Conservation (phyloP, 441 rosid genomes). For the Iberis amara region DNA sequence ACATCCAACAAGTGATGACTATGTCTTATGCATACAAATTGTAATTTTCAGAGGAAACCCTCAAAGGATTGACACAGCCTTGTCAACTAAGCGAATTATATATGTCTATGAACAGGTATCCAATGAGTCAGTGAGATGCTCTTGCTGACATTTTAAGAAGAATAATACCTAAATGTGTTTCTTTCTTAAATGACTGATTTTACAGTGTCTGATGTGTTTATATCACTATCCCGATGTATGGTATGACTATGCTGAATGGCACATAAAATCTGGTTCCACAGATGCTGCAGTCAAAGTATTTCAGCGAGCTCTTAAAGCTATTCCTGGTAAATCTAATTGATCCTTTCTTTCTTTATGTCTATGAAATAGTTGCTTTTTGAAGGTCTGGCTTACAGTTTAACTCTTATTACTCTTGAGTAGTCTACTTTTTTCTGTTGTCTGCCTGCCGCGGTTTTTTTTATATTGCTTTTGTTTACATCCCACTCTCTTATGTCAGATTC, state of each 20-base stretch:
- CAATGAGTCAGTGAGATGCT: slow-evolving; percentile 10
- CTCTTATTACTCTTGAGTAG: not conserved
- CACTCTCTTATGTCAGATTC: slow-evolving; percentile 48
- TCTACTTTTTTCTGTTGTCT: not conserved
- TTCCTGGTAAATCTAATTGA: slow-evolving; percentile 55
- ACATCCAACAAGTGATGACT: slow-evolving; percentile 14
- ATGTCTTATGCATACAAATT: not conserved
- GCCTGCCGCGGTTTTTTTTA: not conserved
- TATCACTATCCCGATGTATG: slow-evolving; percentile 92
- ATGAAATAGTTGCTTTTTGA: slow-evolving; percentile 4
- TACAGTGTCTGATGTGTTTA: slow-evolving; percentile 87
- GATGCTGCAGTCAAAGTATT: slow-evolving; percentile 91
- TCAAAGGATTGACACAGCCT: slow-evolving; percentile 76
- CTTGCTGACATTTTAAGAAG: slow-evolving; percentile 5
- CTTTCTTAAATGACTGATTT: slow-evolving; percentile 21
- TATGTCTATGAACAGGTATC: slow-evolving; percentile 91
- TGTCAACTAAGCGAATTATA: slow-evolving; percentile 76
- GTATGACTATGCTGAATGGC: slow-evolving; percentile 97
- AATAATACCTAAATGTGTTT: slow-evolving; percentile 15
- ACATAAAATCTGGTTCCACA: slow-evolving; percentile 70
- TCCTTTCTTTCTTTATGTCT: slow-evolving; percentile 19
- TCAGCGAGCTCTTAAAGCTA: slow-evolving; percentile 93
- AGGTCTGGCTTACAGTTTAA: slow-evolving; percentile 4
- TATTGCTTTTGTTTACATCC: not conserved
- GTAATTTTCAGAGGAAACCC: slow-evolving; percentile 75